A percentile compares a stretch with the other conserved stretches of the same genome.
phyloP scores from a whole-genome alignment of 805 yeast species.

The Cyberlindnera galapagoensis region DNA sequence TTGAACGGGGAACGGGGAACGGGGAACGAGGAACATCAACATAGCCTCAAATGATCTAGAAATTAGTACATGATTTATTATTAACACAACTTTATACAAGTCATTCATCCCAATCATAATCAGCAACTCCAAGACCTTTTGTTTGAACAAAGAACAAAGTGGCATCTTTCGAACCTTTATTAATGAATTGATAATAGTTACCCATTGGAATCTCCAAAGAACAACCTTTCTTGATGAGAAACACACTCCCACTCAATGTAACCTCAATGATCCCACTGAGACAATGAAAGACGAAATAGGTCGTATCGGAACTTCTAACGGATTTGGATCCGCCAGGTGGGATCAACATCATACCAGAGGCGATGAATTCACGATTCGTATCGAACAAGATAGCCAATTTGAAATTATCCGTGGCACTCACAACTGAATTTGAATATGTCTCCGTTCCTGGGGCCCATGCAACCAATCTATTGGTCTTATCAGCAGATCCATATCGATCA shows the following conservation, averaged over 20 bases:
- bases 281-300: slow-evolving; percentile 70
- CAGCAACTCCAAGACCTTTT: slow-evolving; percentile 23
- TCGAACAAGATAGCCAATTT: slow-evolving; percentile 60
- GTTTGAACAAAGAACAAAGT: slow-evolving; percentile 73
- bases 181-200: slow-evolving; percentile 62
- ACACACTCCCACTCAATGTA: slow-evolving; percentile 48
- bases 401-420: slow-evolving; percentile 45
- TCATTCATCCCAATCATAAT: slow-evolving; percentile 15
- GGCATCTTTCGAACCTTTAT: slow-evolving; percentile 51
- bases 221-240: slow-evolving; percentile 64
- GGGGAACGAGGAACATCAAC: too few species aligned
- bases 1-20: too few species aligned
- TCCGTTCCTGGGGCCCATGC: slow-evolving; percentile 64
- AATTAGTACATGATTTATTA: too few species aligned
- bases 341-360: slow-evolving; percentile 66
- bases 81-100: background rate
- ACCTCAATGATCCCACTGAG: slow-evolving; percentile 67
- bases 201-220: slow-evolving; percentile 78
- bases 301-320: slow-evolving; percentile 49
- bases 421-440: slow-evolving; percentile 34
- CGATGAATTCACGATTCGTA: slow-evolving; percentile 54
- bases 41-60: too few species aligned
- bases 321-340: slow-evolving; percentile 59
- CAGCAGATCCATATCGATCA: slow-evolving; percentile 42
- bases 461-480: slow-evolving; percentile 37